Evolutionary conservation across 208 protist genomes (phyloP).

Genomic region (Leishmania lainsoni): DNA sequence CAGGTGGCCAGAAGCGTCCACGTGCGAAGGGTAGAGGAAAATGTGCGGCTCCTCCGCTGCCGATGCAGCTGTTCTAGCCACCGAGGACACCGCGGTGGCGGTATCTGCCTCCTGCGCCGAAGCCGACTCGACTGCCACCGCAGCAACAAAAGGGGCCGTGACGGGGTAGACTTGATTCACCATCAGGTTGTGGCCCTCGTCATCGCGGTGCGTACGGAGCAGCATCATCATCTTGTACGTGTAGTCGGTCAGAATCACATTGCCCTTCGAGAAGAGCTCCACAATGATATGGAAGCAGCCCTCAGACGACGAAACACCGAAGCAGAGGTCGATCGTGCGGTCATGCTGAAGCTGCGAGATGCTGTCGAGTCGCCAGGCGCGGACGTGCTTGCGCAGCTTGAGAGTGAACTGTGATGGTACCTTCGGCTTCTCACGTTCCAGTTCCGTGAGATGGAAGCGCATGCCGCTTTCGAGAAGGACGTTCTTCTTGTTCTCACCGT

Average conservation of each 20-base stretch:
- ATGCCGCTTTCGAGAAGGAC: slow-evolving; percentile 94
- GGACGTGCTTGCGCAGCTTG: slow-evolving; percentile 97
- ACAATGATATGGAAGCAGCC: slow-evolving; percentile 90
- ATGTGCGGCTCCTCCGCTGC: slow-evolving; percentile 7
- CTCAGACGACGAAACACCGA: slow-evolving; percentile 70
- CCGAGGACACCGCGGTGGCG: neutral
- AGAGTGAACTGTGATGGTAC: slow-evolving; percentile 92
- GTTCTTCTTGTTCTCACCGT: slow-evolving; percentile 87
- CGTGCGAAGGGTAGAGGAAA: slow-evolving; percentile 22
- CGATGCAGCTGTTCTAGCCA: neutral
- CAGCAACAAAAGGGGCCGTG: slow-evolving; percentile 29
- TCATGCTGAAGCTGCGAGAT: slow-evolving; percentile 96
- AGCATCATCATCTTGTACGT: slow-evolving; percentile 94
- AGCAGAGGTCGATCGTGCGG: slow-evolving; percentile 95
- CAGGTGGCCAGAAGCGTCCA: slow-evolving; percentile 24
- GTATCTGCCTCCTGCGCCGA: neutral
- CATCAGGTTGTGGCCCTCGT: slow-evolving; percentile 65
- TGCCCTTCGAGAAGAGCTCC: slow-evolving; percentile 94
- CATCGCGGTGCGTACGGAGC: slow-evolving; percentile 90
- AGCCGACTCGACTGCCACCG: neutral
- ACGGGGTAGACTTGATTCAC: slow-evolving; percentile 83
- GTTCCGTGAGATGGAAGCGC: slow-evolving; percentile 92
- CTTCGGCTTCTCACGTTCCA: slow-evolving; percentile 90
- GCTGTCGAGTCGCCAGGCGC: slow-evolving; percentile 90
- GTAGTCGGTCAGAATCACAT: slow-evolving; percentile 96